Percentiles rank a stretch among this genome's conserved stretches.
Conservation (phyloP, 495 filamentous ascomycete species). For the Talaromyces proteolyticus region DNA sequence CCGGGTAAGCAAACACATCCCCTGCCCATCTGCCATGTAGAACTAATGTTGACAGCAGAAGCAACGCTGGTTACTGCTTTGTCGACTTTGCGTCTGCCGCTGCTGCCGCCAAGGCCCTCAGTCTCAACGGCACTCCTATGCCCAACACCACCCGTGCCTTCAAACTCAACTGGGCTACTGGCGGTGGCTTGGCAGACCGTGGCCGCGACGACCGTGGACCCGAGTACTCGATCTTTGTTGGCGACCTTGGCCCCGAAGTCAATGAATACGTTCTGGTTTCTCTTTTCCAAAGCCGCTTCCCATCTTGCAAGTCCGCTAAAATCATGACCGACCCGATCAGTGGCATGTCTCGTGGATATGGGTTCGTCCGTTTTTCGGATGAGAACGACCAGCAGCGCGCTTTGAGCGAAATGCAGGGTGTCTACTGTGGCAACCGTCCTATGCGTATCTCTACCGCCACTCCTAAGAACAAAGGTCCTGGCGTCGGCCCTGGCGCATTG, state of each 20-base stretch:
- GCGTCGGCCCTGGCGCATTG: constrained; percentile 53
- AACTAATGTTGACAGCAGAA: constrained; percentile 54
- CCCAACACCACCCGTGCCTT: constrained; percentile 93
- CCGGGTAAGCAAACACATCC: constrained; percentile 65
- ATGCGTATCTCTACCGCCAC: constrained; percentile 99
- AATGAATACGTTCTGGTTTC: constrained; percentile 98
- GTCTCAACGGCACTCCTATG: constrained; percentile 82
- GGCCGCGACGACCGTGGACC: constrained; percentile 93
- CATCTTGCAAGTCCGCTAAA: constrained; percentile 97
- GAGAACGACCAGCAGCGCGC: constrained; percentile 94
- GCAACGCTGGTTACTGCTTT: constrained; percentile 98
- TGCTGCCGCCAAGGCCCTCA: constrained; percentile 84
- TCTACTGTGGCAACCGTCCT: constrained; percentile 97
- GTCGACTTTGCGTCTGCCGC: constrained; percentile 84
- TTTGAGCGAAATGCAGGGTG: constrained; percentile 95
- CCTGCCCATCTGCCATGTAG: background rate
- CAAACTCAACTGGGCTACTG: constrained; percentile 99
- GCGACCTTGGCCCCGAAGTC: constrained; percentile 95
- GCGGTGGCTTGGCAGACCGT: constrained; percentile 89
- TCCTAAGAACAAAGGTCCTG: constrained; percentile 85
- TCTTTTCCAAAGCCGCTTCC: constrained; percentile 93
- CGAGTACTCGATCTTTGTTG: constrained; percentile 96
- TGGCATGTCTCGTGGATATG: constrained; percentile 95
- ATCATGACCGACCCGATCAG: constrained; percentile 99
- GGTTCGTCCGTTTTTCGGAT: constrained; percentile 94